These are phyloP conservation scores for Dryadomyces quercivorus DNA, from an alignment of 2,329 filamentous ascomycete genomes.

Conservation along the genomic window DNA sequence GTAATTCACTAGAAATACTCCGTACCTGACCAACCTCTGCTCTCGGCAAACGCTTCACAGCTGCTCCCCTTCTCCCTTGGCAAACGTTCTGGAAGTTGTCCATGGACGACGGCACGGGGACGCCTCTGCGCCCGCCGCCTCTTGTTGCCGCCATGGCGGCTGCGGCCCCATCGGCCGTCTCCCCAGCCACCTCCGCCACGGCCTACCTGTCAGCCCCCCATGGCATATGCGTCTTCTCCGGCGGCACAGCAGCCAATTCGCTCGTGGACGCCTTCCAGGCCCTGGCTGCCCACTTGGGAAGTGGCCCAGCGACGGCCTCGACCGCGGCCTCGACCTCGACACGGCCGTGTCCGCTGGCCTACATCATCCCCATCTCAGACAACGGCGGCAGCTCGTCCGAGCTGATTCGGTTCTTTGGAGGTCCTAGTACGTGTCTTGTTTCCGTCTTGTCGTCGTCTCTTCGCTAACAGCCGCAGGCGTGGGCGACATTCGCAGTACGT, in stretches of 20 bases:
- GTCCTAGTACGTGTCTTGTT: constrained; percentile 52
- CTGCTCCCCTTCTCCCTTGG: too few relatives aligned
- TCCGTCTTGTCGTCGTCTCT: neutral
- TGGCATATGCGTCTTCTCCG: constrained; percentile 77
- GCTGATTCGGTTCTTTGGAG: constrained; percentile 86
- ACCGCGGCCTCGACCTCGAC: neutral
- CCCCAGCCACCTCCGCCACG: neutral
- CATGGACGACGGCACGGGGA: constrained; percentile 10
- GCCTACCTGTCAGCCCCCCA: neutral
- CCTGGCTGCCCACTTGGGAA: constrained; percentile 27
- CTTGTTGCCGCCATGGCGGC: constrained; percentile 1
- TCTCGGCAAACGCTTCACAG: too few relatives aligned
- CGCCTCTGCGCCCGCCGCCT: constrained; percentile 3
- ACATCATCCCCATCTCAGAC: constrained; percentile 90
- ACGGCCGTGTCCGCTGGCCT: constrained; percentile 52
- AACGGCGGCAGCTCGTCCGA: constrained; percentile 93
- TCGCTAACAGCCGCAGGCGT: constrained; percentile 21
- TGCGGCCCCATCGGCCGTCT: neutral
- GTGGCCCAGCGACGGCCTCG: neutral
- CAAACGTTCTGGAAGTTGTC: neutral
- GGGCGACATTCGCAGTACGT: constrained; percentile 59
- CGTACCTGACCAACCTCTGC: too few relatives aligned
- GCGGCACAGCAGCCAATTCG: constrained; percentile 87
- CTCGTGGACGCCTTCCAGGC: constrained; percentile 80
- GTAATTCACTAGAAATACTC: too few relatives aligned